phyloP scores from a whole-genome alignment of 1,284 basidiomycete species.

The Earliella scabrosa region DNA sequence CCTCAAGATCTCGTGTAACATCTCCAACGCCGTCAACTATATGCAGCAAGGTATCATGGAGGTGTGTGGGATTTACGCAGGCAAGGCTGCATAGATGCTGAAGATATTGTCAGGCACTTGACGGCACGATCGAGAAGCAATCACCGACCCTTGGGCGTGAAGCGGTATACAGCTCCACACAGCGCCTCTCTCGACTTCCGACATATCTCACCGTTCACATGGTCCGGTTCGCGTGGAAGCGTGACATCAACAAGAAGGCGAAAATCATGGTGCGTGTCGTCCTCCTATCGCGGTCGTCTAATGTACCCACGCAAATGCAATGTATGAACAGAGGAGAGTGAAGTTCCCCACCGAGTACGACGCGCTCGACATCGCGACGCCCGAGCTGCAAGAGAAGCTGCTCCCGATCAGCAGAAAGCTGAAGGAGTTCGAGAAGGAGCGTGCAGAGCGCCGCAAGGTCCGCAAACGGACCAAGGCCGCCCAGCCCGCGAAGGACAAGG shows the following conservation, averaged over 20 bases:
- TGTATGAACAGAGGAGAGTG: slow-evolving; percentile 76
- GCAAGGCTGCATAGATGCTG: too few species aligned
- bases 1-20: slow-evolving; percentile 94
- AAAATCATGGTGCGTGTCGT: slow-evolving; percentile 78
- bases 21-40: slow-evolving; percentile 85
- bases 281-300: not conserved
- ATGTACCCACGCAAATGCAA: not conserved
- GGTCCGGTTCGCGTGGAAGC: slow-evolving; percentile 95
- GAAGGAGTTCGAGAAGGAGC: slow-evolving; percentile 82
- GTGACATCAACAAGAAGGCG: slow-evolving; percentile 89
- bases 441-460: slow-evolving; percentile 84
- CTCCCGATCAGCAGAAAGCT: slow-evolving; percentile 74
- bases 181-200: slow-evolving; percentile 86
- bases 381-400: slow-evolving; percentile 77
- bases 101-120: slow-evolving; percentile 62
- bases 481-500: slow-evolving; percentile 34
- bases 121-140: slow-evolving; percentile 86
- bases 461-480: slow-evolving; percentile 72
- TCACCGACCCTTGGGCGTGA: slow-evolving; percentile 82
- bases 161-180: slow-evolving; percentile 85
- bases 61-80: too few species aligned
- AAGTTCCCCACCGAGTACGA: slow-evolving; percentile 93
- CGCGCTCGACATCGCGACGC: slow-evolving; percentile 81
- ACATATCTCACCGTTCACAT: slow-evolving; percentile 88
- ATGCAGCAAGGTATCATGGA: slow-evolving; percentile 88